phyloP scores from a whole-genome alignment of 2,329 filamentous ascomycete species.

The Didymella pomorum region DNA sequence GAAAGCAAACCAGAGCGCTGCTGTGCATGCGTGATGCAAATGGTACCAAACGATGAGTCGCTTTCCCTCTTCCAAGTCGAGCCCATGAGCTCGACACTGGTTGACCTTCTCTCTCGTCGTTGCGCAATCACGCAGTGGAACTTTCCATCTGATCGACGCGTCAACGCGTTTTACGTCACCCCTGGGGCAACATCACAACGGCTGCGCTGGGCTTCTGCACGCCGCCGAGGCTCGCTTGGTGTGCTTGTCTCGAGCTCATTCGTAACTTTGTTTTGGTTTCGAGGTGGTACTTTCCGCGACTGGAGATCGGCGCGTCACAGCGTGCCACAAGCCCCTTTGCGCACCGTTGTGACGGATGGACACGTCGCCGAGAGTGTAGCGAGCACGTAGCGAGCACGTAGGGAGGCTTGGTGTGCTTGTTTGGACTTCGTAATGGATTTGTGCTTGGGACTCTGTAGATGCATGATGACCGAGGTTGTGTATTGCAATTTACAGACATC shows the following conservation, averaged over 20 bases:
- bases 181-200: background rate
- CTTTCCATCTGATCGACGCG: background rate
- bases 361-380: conserved; percentile 6
- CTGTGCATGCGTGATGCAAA: background rate
- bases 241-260: background rate
- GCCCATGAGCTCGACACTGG: background rate
- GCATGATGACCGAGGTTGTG: background rate
- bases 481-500: background rate
- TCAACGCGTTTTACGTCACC: background rate
- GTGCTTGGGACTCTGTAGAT: background rate
- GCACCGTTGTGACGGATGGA: background rate
- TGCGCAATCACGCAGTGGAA: background rate
- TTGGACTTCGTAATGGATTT: conserved; percentile 8
- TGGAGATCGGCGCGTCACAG: background rate
- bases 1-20: background rate
- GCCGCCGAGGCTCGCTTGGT: background rate
- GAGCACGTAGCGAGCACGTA: conserved; percentile 6
- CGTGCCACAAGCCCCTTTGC: conserved; percentile 5
- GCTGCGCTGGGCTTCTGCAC: background rate
- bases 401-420: conserved; percentile 23
- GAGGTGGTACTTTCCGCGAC: conserved; percentile 3
- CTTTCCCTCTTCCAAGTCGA: background rate
- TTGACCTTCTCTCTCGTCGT: background rate
- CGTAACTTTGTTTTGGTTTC: background rate
- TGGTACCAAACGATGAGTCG: background rate